phyloP scores from a whole-genome alignment of 2,329 filamentous ascomycete genomes.

The Paramyrothecium sp. region DNA sequence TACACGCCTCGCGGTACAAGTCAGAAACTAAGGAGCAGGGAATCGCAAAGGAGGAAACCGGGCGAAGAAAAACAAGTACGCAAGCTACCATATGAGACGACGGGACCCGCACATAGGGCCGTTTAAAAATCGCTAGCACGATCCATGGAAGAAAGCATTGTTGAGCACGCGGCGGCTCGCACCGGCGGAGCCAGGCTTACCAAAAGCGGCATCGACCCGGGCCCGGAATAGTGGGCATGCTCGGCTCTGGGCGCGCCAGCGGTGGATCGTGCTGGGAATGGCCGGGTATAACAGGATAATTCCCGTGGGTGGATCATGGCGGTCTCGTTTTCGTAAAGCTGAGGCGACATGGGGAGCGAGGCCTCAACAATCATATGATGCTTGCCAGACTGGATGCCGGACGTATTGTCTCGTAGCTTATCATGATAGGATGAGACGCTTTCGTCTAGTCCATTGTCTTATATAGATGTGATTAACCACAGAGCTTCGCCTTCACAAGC shows the following conservation, averaged over 20 bases:
- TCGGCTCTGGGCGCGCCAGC: neutral
- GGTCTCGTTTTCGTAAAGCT: too few relatives aligned
- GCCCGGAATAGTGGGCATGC: neutral
- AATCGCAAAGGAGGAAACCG: neutral
- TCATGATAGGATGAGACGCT: too few relatives aligned
- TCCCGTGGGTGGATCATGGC: too few relatives aligned
- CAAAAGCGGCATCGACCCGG: neutral
- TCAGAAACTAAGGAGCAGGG: neutral
- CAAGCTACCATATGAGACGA: neutral
- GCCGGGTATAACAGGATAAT: neutral
- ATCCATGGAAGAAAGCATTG: neutral
- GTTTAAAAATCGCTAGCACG: neutral
- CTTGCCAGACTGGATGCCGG: too few relatives aligned
- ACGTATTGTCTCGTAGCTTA: too few relatives aligned
- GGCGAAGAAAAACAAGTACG: neutral
- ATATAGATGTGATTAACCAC: conserved; percentile 2
- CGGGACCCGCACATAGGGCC: neutral
- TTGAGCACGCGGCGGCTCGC: neutral
- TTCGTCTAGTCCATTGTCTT: too few relatives aligned
- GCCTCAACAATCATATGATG: too few relatives aligned
- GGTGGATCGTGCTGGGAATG: neutral
- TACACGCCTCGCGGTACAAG: neutral
- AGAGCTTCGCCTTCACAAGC: conserved; percentile 21
- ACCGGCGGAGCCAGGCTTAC: neutral
- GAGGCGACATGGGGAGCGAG: too few relatives aligned